These are phyloP conservation scores for Didymosphaeria variabile DNA, from an alignment of 2,329 filamentous ascomycete genomes.

Conservation along the genomic window DNA sequence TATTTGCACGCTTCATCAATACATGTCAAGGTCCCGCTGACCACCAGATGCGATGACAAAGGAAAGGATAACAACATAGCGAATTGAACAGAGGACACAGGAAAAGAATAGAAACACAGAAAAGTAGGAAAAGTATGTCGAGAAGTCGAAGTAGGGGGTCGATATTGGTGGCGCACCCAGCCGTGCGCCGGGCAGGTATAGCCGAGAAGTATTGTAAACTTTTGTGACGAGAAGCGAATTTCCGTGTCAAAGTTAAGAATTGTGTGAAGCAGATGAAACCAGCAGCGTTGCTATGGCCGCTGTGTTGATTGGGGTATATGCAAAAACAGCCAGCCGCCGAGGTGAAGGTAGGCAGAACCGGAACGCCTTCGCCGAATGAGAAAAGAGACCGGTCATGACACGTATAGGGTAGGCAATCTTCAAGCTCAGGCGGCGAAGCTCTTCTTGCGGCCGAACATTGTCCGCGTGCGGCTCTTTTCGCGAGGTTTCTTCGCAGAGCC, in stretches of 20 bases:
- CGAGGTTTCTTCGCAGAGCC: conserved; percentile 68
- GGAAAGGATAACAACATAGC: conserved; percentile 12
- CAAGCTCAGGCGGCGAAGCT: conserved; percentile 35
- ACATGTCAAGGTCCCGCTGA: conserved; percentile 17
- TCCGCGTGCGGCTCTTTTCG: conserved; percentile 79
- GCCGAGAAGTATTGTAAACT: conserved; percentile 21
- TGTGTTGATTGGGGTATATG: conserved; percentile 35
- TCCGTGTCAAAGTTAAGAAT: conserved; percentile 15
- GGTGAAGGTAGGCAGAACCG: conserved; percentile 20
- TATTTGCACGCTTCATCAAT: conserved; percentile 12
- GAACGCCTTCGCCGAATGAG: conserved; percentile 44
- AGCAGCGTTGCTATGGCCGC: conserved; percentile 16
- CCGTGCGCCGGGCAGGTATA: conserved; percentile 39
- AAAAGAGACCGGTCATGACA: conserved; percentile 43
- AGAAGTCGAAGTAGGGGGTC: conserved; percentile 9
- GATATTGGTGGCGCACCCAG: conserved; percentile 21
- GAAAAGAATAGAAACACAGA: conserved; percentile 15
- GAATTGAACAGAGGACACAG: conserved; percentile 9
- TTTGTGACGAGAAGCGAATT: conserved; percentile 22
- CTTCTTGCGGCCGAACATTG: conserved; percentile 74
- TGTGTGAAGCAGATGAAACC: conserved; percentile 2
- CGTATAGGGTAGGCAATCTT: conserved; percentile 32
- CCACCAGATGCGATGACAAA: conserved; percentile 16
- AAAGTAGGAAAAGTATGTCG: conserved; percentile 18
- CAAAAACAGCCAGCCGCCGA: conserved; percentile 35